phyloP scores from a whole-genome alignment of 2,329 filamentous ascomycete species.

The Rutstroemia sydowiana region DNA sequence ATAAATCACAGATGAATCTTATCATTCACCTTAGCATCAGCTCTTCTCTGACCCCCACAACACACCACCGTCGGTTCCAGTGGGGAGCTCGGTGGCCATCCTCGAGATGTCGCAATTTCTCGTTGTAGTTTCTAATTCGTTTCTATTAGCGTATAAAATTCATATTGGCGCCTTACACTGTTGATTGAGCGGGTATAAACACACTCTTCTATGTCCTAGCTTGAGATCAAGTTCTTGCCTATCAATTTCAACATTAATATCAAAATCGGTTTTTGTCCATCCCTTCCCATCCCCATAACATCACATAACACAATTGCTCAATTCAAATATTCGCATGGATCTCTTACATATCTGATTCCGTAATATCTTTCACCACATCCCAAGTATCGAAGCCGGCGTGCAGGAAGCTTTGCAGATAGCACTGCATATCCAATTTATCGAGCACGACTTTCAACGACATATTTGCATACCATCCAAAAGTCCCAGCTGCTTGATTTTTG shows the following conservation, averaged over 20 bases:
- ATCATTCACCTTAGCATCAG: neutral
- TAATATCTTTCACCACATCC: conserved; percentile 5
- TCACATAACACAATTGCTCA: too few relatives aligned
- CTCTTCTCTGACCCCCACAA: neutral
- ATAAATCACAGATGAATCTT: neutral
- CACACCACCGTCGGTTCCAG: neutral
- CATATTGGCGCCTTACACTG: too few relatives aligned
- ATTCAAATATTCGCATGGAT: neutral
- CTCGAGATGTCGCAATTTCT: conserved; percentile 9
- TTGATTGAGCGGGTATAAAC: neutral
- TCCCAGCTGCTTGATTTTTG: too few relatives aligned
- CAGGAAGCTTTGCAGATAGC: neutral
- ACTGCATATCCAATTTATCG: neutral
- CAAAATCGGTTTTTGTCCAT: too few relatives aligned
- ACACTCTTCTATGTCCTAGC: conserved; percentile 4
- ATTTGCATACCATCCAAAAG: neutral
- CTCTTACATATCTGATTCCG: conserved; percentile 6
- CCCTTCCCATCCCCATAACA: too few relatives aligned
- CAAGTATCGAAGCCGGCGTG: conserved; percentile 6
- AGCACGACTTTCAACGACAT: neutral
- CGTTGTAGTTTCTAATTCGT: conserved; percentile 6
- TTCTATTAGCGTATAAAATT: too few relatives aligned
- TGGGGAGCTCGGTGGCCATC: conserved; percentile 1
- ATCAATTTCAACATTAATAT: neutral
- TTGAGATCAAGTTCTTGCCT: conserved; percentile 2